Percentiles rank a stretch among this genome's conserved stretches.
Evolutionary conservation across 176 grass and related monocot species (phyloP).

Genomic region (Oropetium thomaeum): DNA sequence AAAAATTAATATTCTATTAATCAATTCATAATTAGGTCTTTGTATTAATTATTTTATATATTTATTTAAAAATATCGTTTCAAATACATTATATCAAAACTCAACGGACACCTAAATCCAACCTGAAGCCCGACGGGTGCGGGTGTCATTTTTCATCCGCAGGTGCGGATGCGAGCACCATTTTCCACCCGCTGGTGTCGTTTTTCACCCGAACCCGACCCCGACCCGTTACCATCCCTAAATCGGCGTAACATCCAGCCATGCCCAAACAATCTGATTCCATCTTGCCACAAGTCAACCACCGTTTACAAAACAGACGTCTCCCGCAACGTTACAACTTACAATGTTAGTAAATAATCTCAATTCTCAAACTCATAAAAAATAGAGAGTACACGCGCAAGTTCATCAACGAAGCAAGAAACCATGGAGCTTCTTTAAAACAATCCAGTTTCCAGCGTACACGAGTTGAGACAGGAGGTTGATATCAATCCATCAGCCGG

Average conservation of each 20-base stretch:
- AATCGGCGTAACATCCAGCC: background rate
- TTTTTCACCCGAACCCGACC: too few species aligned
- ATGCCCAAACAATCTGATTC: background rate
- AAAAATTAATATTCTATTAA: too few species aligned
- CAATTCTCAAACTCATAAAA: background rate
- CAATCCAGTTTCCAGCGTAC: background rate
- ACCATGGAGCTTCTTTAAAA: background rate
- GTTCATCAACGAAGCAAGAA: conserved; percentile 1
- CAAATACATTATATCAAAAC: too few species aligned
- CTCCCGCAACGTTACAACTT: background rate
- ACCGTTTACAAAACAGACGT: conserved; percentile 19
- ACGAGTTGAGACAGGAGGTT: background rate
- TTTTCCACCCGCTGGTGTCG: too few species aligned
- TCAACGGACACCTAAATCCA: too few species aligned
- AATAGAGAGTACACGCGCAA: background rate
- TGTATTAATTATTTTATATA: too few species aligned
- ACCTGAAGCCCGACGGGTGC: too few species aligned
- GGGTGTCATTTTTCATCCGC: too few species aligned
- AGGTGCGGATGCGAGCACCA: too few species aligned
- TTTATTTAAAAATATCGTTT: too few species aligned
- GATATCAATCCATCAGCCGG: conserved; percentile 27
- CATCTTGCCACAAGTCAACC: background rate
- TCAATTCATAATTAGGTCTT: too few species aligned
- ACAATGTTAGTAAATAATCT: conserved; percentile 13
- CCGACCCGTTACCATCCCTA: too few species aligned